Evolutionary conservation across 176 grass and related monocot genomes (phyloP).

Genomic region (Carex kokanica): DNA sequence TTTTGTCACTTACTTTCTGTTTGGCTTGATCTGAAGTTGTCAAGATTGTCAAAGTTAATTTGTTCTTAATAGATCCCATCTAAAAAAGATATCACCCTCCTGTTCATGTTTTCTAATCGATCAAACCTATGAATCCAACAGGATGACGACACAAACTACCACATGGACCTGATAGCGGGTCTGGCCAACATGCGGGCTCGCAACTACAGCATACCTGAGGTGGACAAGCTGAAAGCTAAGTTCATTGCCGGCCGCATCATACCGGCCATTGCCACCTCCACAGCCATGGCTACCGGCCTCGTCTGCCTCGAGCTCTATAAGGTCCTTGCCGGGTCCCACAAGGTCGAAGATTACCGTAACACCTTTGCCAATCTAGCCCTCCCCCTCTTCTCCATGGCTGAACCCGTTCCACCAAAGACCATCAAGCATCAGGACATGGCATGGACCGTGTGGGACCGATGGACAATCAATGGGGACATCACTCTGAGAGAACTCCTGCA

Average conservation of each 20-base stretch:
- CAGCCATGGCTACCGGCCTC: conserved; percentile 70
- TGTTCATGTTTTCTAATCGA: conserved; percentile 5
- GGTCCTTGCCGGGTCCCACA: conserved; percentile 54
- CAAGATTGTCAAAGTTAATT: not conserved
- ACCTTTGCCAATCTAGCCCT: conserved; percentile 80
- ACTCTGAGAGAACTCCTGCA: conserved; percentile 51
- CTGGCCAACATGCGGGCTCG: conserved; percentile 77
- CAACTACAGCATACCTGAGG: conserved; percentile 69
- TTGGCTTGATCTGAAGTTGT: conserved; percentile 2
- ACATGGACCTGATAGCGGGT: conserved; percentile 72
- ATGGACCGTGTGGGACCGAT: conserved; percentile 71
- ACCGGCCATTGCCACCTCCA: conserved; percentile 64
- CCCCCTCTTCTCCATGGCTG: conserved; percentile 59
- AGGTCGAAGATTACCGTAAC: conserved; percentile 60
- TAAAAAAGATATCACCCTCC: not conserved
- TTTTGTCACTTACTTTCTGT: not conserved
- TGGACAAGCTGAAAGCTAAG: conserved; percentile 77
- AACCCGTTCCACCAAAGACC: conserved; percentile 62
- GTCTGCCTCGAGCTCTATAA: conserved; percentile 81
- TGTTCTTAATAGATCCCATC: not conserved
- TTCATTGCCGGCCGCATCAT: conserved; percentile 75
- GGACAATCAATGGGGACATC: conserved; percentile 53
- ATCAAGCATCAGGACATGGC: conserved; percentile 63
- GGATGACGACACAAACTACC: conserved; percentile 82
- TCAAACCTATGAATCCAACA: conserved; percentile 12